These are phyloP conservation scores for Pluteus cervinus DNA, from an alignment of 768 basidiomycete genomes.

Conservation along the genomic window DNA sequence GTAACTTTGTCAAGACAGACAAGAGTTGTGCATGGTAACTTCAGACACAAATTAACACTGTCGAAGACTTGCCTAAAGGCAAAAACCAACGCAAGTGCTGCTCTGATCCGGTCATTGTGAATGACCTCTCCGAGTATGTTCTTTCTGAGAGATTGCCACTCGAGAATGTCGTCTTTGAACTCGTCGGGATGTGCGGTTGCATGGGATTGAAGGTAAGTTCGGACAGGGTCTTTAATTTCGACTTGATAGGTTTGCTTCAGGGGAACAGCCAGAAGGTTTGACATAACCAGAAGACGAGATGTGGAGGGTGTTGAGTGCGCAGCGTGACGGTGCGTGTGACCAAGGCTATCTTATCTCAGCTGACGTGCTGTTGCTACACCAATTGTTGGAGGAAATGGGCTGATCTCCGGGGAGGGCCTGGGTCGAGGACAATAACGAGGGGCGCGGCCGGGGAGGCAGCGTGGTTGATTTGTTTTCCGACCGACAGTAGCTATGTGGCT, in stretches of 20 bases:
- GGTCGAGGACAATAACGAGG: too few species aligned
- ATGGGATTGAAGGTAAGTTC: slow-evolving; percentile 63
- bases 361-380: background rate
- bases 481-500: too few species aligned
- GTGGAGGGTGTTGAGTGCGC: too few species aligned
- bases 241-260: slow-evolving; percentile 64
- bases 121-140: slow-evolving; percentile 43
- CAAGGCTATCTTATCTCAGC: too few species aligned
- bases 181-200: slow-evolving; percentile 77
- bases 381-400: too few species aligned
- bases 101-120: slow-evolving; percentile 50
- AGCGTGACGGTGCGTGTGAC: background rate
- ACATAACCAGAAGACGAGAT: slow-evolving; percentile 37
- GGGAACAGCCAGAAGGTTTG: slow-evolving; percentile 71
- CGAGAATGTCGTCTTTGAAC: slow-evolving; percentile 70
- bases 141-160: slow-evolving; percentile 64
- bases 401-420: too few species aligned
- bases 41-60: slow-evolving; percentile 8
- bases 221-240: slow-evolving; percentile 47
- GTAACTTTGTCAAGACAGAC: slow-evolving; percentile 80
- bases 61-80: background rate
- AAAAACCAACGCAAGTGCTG: slow-evolving; percentile 50
- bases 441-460: too few species aligned
- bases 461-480: too few species aligned
- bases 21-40: slow-evolving; percentile 92